Percentiles rank a stretch among this genome's conserved stretches.
phyloP scores from a whole-genome alignment of 495 filamentous ascomycete genomes.

The Podospora conica region DNA sequence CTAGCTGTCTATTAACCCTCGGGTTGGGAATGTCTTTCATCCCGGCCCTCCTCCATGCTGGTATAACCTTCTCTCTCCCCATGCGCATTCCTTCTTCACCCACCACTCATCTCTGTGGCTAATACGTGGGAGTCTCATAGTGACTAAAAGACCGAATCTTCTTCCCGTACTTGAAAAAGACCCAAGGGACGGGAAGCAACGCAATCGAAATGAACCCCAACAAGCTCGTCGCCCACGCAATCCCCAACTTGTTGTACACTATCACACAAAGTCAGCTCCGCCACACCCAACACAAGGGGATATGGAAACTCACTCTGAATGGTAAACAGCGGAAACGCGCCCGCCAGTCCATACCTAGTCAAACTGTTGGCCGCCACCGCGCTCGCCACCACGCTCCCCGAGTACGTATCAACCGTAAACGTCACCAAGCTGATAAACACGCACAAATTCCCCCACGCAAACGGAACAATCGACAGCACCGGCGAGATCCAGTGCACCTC shows the following conservation, averaged over 20 bases:
- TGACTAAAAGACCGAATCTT: conserved; percentile 40
- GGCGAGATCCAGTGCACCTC: conserved; percentile 40
- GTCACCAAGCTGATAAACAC: conserved; percentile 31
- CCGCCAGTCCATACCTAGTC: conserved; percentile 54
- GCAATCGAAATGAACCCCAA: conserved; percentile 53
- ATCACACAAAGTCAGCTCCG: not conserved
- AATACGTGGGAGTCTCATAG: conserved; percentile 29
- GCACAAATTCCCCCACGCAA: conserved; percentile 54
- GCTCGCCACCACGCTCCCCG: conserved; percentile 50
- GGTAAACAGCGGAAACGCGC: conserved; percentile 61
- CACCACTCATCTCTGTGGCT: not conserved
- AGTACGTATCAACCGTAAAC: conserved; percentile 57
- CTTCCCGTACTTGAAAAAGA: conserved; percentile 45
- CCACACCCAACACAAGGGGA: not conserved
- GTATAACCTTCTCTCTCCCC: too few relatives aligned
- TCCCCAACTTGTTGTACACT: conserved; percentile 55
- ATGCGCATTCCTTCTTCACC: not conserved
- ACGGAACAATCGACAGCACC: conserved; percentile 50
- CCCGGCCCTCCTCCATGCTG: too few relatives aligned
- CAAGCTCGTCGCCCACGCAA: conserved; percentile 54
- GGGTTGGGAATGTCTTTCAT: not conserved
- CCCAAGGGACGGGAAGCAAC: conserved; percentile 54
- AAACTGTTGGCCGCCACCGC: conserved; percentile 60
- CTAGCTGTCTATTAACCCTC: not conserved
- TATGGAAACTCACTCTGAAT: conserved; percentile 43